These are phyloP conservation scores for Lumnitzera racemosa DNA, from an alignment of 345 rosid genomes.

Conservation along the genomic window DNA sequence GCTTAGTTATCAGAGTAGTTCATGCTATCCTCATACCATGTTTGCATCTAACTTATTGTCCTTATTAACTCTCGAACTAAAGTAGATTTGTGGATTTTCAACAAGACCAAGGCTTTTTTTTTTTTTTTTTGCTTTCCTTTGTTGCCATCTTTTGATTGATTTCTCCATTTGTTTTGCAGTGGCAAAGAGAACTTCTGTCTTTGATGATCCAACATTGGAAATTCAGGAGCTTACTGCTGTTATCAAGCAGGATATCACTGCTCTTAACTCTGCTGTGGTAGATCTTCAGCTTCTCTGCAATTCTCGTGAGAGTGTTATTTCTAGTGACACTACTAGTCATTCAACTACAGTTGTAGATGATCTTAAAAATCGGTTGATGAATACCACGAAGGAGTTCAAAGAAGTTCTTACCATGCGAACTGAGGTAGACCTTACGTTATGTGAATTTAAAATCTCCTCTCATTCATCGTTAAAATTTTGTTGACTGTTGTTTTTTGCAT, in stretches of 20 bases:
- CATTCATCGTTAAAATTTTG: too few species aligned
- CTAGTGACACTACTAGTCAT: constrained; percentile 55
- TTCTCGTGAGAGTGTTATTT: constrained; percentile 39
- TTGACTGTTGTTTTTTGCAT: neutral
- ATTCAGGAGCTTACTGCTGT: constrained; percentile 58
- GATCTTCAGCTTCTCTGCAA: constrained; percentile 52
- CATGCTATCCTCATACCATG: too few species aligned
- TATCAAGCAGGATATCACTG: constrained; percentile 61
- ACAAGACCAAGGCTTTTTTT: too few species aligned
- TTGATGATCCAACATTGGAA: constrained; percentile 61
- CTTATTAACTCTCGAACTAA: too few species aligned
- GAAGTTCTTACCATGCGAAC: constrained; percentile 62
- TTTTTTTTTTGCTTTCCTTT: neutral
- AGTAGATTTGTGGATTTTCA: too few species aligned
- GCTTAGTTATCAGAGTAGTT: too few species aligned
- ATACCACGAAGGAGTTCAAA: constrained; percentile 59
- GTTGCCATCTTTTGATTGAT: neutral
- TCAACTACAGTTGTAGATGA: constrained; percentile 57
- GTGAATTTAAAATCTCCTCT: neutral
- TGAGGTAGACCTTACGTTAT: constrained; percentile 21
- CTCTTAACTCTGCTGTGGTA: constrained; percentile 56
- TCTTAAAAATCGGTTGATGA: constrained; percentile 58
- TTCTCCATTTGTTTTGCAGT: constrained; percentile 21
- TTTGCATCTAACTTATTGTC: too few species aligned
- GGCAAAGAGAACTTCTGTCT: constrained; percentile 60